These are phyloP conservation scores for Helicocarpus griseus DNA, from an alignment of 2,329 filamentous ascomycete genomes.

Conservation along the genomic window DNA sequence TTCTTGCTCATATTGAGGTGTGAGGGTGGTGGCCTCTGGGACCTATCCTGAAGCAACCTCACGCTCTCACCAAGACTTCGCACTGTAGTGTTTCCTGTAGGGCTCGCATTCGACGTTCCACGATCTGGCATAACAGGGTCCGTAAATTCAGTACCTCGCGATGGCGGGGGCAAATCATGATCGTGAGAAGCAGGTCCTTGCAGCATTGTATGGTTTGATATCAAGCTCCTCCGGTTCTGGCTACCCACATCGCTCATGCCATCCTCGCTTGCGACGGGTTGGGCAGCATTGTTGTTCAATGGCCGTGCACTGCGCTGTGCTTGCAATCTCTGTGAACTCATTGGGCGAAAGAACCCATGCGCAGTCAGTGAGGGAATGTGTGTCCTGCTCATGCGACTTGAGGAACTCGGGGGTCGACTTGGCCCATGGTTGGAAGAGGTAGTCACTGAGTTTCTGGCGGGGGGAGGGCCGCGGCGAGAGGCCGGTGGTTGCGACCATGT, in stretches of 20 bases:
- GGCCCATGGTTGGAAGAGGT: conserved; percentile 29
- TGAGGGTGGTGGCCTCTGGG: conserved; percentile 27
- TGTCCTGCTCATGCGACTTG: conserved; percentile 64
- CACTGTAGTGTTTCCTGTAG: conserved; percentile 49
- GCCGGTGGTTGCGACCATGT: conserved; percentile 48
- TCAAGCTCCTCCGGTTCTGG: conserved; percentile 50
- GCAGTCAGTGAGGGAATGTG: conserved; percentile 85
- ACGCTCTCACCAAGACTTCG: conserved; percentile 67
- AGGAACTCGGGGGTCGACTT: conserved; percentile 45
- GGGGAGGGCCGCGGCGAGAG: conserved; percentile 45
- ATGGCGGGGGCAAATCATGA: conserved; percentile 52
- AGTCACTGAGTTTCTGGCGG: conserved; percentile 27
- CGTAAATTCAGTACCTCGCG: conserved; percentile 71
- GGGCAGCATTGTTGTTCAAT: conserved; percentile 21
- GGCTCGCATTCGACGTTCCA: conserved; percentile 64
- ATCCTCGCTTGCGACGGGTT: conserved; percentile 29
- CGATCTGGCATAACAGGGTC: conserved; percentile 63
- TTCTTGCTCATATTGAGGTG: conserved; percentile 52
- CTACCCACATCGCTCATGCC: conserved; percentile 36
- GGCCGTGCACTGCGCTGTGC: conserved; percentile 65
- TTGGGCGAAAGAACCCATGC: conserved; percentile 87
- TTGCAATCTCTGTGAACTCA: conserved; percentile 92
- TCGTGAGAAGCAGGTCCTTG: conserved; percentile 29
- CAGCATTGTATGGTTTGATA: conserved; percentile 42
- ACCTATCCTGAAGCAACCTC: conserved; percentile 57